phyloP scores from a whole-genome alignment of 1,284 basidiomycete species.

The Ustilago bromivora region DNA sequence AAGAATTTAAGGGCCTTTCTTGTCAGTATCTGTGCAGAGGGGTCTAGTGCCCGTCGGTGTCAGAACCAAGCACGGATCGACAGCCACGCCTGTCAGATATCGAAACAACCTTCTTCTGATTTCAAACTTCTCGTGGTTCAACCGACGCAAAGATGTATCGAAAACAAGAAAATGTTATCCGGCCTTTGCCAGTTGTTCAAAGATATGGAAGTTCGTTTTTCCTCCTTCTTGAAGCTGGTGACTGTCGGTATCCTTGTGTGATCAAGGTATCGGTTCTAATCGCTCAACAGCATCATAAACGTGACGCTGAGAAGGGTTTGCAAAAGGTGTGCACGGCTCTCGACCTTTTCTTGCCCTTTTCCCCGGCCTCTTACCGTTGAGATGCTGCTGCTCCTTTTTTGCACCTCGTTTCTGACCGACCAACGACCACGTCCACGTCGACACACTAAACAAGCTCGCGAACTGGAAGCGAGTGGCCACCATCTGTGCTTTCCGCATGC shows the following conservation, averaged over 20 bases:
- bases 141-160: conserved; percentile 19
- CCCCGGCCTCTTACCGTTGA: background rate
- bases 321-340: background rate
- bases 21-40: conserved; percentile 5
- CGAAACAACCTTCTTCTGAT: background rate
- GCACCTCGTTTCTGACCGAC: conserved; percentile 11
- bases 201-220: conserved; percentile 13
- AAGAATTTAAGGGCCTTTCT: background rate
- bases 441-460: conserved; percentile 7
- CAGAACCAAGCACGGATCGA: conserved; percentile 19
- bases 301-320: background rate
- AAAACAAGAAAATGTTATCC: conserved; percentile 2
- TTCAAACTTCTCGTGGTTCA: conserved; percentile 4
- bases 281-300: conserved; percentile 5
- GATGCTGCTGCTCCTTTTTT: background rate
- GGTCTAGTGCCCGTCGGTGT: conserved; percentile 15
- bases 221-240: background rate
- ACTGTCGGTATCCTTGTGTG: background rate
- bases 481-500: conserved; percentile 7
- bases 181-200: background rate
- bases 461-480: background rate
- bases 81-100: conserved; percentile 25
- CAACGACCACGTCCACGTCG: conserved; percentile 10
- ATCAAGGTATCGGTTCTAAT: conserved; percentile 11
- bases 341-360: background rate